phyloP scores from a whole-genome alignment of 1,284 basidiomycete genomes.

The Agaricales sp. region DNA sequence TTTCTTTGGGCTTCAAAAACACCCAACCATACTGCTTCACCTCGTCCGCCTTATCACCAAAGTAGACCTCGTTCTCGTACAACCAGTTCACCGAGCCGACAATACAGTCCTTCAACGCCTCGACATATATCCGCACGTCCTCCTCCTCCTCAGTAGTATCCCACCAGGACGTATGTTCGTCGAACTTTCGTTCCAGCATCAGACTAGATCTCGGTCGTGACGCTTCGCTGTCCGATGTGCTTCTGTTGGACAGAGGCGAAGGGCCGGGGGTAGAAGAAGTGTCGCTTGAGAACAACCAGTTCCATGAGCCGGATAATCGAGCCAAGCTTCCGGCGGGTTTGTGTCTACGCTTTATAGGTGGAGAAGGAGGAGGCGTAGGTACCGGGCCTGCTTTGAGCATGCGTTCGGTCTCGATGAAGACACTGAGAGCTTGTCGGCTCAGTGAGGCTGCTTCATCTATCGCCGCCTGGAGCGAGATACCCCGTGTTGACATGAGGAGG shows the following conservation, averaged over 20 bases:
- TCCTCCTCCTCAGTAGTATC: slow-evolving; percentile 10
- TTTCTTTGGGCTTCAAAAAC: slow-evolving; percentile 25
- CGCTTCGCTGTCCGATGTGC: too few species aligned
- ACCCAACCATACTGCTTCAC: slow-evolving; percentile 55
- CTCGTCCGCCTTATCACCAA: slow-evolving; percentile 45
- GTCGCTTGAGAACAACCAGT: not conserved
- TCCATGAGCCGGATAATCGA: not conserved
- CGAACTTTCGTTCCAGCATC: slow-evolving; percentile 6
- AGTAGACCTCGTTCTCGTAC: slow-evolving; percentile 48
- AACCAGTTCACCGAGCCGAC: slow-evolving; percentile 45
- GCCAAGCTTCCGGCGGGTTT: not conserved
- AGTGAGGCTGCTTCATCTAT: slow-evolving; percentile 31
- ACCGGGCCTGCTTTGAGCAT: slow-evolving; percentile 11
- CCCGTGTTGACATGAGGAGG: slow-evolving; percentile 28
- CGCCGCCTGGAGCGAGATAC: slow-evolving; percentile 34
- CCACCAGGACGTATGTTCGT: slow-evolving; percentile 5
- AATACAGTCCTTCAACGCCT: slow-evolving; percentile 39
- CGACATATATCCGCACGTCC: slow-evolving; percentile 30
- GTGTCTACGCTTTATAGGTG: slow-evolving; percentile 3
- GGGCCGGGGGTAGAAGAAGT: not conserved
- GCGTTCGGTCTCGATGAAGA: slow-evolving; percentile 25
- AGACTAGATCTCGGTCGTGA: slow-evolving; percentile 1
- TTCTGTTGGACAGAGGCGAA: not conserved
- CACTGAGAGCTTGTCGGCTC: slow-evolving; percentile 27
- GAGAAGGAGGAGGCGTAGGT: not conserved